Evolutionary conservation across 805 yeast species (phyloP).

Genomic region (Candida lessepsii): DNA sequence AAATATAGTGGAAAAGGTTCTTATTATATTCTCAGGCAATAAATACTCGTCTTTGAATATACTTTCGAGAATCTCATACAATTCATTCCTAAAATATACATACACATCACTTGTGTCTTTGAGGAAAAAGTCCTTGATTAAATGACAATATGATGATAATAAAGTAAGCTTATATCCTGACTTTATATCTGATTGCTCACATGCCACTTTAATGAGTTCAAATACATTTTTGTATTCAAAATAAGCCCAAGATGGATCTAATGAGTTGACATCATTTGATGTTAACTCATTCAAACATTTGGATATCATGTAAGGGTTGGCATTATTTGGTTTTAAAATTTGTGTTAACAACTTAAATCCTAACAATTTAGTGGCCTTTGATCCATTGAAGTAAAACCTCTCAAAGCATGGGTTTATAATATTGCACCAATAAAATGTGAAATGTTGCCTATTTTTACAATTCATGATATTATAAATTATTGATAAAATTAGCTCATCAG

Average conservation of each 20-base stretch:
- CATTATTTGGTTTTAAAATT: conserved; percentile 24
- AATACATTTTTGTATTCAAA: conserved; percentile 30
- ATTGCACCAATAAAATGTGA: conserved; percentile 39
- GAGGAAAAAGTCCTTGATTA: no score
- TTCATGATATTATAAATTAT: conserved; percentile 10
- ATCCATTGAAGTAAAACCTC: conserved; percentile 32
- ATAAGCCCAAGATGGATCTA: conserved; percentile 36
- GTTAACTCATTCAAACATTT: conserved; percentile 29
- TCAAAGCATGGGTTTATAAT: conserved; percentile 31
- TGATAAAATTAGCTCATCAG: conserved; percentile 17
- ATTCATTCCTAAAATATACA: no score
- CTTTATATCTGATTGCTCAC: conserved; percentile 23
- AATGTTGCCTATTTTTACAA: conserved; percentile 18
- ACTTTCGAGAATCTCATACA: not conserved
- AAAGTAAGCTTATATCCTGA: conserved; percentile 8
- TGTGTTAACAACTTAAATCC: conserved; percentile 28
- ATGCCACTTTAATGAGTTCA: conserved; percentile 23
- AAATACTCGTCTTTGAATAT: not conserved
- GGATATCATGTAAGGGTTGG: conserved; percentile 25
- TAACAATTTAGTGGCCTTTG: not conserved
- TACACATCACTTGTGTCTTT: no score
- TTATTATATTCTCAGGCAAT: conserved; percentile 5
- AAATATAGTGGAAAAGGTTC: not conserved
- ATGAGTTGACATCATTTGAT: conserved; percentile 29
- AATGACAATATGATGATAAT: conserved; percentile 4